phyloP scores from a whole-genome alignment of 1,284 basidiomycete genomes.

The Apiotrichum laibachii region DNA sequence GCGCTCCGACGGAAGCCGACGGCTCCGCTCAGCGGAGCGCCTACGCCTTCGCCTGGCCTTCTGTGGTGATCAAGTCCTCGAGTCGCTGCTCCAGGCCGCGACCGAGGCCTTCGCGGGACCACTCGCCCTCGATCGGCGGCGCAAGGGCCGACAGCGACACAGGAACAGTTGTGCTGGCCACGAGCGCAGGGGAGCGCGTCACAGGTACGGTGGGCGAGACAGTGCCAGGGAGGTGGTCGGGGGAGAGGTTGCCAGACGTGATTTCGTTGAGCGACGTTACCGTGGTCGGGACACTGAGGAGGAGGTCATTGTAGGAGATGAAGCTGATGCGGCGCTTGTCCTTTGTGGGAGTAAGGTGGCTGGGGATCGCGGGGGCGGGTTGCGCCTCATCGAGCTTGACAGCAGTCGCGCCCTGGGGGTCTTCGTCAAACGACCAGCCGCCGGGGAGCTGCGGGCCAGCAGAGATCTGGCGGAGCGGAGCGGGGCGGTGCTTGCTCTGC shows the following conservation, averaged over 20 bases:
- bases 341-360: slow-evolving; percentile 57
- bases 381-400: slow-evolving; percentile 1
- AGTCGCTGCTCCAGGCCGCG: slow-evolving; percentile 74
- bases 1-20: no score
- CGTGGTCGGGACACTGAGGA: slow-evolving; percentile 68
- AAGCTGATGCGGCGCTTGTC: slow-evolving; percentile 66
- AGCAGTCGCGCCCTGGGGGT: slow-evolving; percentile 9
- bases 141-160: neutral
- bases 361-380: slow-evolving; percentile 44
- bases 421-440: slow-evolving; percentile 38
- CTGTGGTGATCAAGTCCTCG: slow-evolving; percentile 52
- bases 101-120: slow-evolving; percentile 76
- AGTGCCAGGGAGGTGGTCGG: slow-evolving; percentile 49
- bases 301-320: slow-evolving; percentile 77
- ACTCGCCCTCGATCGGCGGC: slow-evolving; percentile 61
- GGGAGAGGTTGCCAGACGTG: slow-evolving; percentile 56
- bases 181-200: slow-evolving; percentile 53
- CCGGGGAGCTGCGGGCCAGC: slow-evolving; percentile 45
- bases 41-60: slow-evolving; percentile 7
- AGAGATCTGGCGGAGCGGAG: slow-evolving; percentile 33
- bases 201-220: slow-evolving; percentile 35
- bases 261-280: slow-evolving; percentile 68
- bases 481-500: slow-evolving; percentile 27
- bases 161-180: slow-evolving; percentile 7
- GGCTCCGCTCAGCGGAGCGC: neutral